phyloP scores from a whole-genome alignment of 257 asterid species.

The Thymus mandschuricus region DNA sequence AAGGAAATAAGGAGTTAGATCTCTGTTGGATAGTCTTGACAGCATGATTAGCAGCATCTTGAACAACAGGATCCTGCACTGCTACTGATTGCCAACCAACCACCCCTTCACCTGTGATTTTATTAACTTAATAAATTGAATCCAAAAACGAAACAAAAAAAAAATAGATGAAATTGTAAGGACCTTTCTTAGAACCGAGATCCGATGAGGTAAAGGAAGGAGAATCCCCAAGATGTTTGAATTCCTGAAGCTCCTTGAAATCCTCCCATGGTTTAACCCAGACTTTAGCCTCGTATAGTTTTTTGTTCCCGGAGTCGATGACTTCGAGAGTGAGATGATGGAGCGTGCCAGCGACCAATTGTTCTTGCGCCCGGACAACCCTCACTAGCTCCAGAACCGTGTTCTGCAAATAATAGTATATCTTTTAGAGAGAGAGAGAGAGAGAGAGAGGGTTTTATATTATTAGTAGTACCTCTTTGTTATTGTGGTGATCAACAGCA shows the following conservation, averaged over 20 bases:
- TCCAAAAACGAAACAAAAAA: not conserved
- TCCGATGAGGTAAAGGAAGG: constrained; percentile 72
- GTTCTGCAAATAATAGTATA: constrained; percentile 46
- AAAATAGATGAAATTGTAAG: not conserved
- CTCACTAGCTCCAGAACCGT: constrained; percentile 69
- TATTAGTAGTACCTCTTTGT: constrained; percentile 49
- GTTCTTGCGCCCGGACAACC: constrained; percentile 80
- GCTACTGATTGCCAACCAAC: constrained; percentile 76
- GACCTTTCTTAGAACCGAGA: constrained; percentile 78
- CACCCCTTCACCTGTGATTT: constrained; percentile 43
- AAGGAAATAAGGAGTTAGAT: constrained; percentile 79
- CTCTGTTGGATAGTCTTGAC: constrained; percentile 74
- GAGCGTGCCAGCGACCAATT: constrained; percentile 76
- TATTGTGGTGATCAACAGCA: constrained; percentile 77
- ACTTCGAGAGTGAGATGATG: constrained; percentile 89
- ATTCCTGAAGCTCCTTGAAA: constrained; percentile 83
- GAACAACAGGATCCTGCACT: constrained; percentile 76
- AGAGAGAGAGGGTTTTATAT: not conserved
- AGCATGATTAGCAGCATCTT: constrained; percentile 90
- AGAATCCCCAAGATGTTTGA: constrained; percentile 63
- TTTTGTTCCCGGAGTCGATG: constrained; percentile 70
- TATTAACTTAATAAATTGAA: no score
- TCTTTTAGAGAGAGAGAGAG: not conserved
- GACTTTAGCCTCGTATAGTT: constrained; percentile 79
- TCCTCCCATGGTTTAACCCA: constrained; percentile 96